phyloP scores from a whole-genome alignment of 352 stramenopile species.

The Globisporangium nodosum region DNA sequence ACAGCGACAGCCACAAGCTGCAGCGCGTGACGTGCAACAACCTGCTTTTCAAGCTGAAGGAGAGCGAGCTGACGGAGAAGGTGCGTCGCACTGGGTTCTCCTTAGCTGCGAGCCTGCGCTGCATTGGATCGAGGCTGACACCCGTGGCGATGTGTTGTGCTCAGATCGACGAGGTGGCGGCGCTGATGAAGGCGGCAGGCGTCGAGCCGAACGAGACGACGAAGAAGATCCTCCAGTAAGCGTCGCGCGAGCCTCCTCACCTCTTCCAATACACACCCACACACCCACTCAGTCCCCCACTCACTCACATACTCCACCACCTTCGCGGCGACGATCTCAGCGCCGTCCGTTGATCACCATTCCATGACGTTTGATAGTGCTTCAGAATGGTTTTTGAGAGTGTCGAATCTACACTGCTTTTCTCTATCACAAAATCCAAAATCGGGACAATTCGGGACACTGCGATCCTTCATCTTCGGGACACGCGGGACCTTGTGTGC shows the following conservation, averaged over 20 bases:
- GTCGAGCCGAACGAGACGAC: conserved; percentile 80
- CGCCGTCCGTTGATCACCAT: neutral
- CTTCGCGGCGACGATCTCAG: neutral
- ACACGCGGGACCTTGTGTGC: neutral
- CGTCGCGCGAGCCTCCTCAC: neutral
- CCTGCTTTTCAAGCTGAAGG: conserved; percentile 83
- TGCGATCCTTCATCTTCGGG: no score
- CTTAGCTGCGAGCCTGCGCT: neutral
- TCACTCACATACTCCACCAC: no score
- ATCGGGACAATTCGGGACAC: neutral
- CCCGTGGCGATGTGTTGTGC: neutral
- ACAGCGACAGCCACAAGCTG: conserved; percentile 61
- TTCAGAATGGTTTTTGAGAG: no score
- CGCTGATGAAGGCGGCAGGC: conserved; percentile 71
- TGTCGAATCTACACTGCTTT: no score
- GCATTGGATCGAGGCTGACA: neutral
- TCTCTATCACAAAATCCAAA: neutral
- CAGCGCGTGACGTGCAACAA: conserved; percentile 87
- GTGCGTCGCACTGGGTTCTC: conserved; percentile 5
- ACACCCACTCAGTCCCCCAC: neutral
- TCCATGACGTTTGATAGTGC: neutral
- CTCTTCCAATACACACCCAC: conserved; percentile 7
- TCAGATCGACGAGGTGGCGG: conserved; percentile 68
- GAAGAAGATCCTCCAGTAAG: conserved; percentile 77
- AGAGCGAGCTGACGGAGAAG: conserved; percentile 69